These are phyloP conservation scores for Proliferodiscus dingleyae DNA, from an alignment of 2,329 filamentous ascomycete genomes.

Conservation along the genomic window DNA sequence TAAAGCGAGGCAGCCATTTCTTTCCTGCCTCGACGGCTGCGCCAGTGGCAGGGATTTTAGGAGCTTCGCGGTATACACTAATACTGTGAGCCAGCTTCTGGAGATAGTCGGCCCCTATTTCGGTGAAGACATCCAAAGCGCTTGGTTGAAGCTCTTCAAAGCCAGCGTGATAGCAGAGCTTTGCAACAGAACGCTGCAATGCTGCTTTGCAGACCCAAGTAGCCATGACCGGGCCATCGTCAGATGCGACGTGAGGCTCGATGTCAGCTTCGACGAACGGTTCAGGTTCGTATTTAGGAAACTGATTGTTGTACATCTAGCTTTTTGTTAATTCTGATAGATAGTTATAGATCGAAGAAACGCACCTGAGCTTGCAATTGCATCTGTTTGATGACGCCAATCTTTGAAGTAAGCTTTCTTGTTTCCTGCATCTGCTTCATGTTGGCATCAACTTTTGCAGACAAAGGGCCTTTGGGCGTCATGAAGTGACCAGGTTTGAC, in stretches of 20 bases:
- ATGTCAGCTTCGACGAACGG: constrained; percentile 85
- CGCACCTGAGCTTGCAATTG: constrained; percentile 90
- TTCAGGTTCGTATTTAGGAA: constrained; percentile 90
- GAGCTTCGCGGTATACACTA: constrained; percentile 76
- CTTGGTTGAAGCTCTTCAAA: constrained; percentile 97
- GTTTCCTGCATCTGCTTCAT: constrained; percentile 96
- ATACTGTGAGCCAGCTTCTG: constrained; percentile 75
- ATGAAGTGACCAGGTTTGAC: constrained; percentile 71
- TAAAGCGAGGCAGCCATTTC: constrained; percentile 63
- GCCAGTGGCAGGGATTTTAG: constrained; percentile 59
- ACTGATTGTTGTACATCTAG: constrained; percentile 95
- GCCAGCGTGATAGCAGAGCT: constrained; percentile 92
- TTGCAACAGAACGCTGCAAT: constrained; percentile 83
- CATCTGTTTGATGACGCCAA: constrained; percentile 98
- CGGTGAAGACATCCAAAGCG: constrained; percentile 83
- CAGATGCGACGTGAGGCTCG: constrained; percentile 82
- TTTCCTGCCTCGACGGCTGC: constrained; percentile 31
- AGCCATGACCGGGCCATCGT: constrained; percentile 83
- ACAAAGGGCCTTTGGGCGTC: constrained; percentile 67
- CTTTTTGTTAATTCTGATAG: constrained; percentile 11
- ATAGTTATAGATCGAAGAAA: neutral
- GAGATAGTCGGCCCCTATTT: constrained; percentile 87
- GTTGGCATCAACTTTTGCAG: constrained; percentile 81
- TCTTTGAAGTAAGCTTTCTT: constrained; percentile 90
- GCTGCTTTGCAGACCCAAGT: constrained; percentile 76